phyloP scores from a whole-genome alignment of 2,329 filamentous ascomycete species.

The Periconia macrospinosa region DNA sequence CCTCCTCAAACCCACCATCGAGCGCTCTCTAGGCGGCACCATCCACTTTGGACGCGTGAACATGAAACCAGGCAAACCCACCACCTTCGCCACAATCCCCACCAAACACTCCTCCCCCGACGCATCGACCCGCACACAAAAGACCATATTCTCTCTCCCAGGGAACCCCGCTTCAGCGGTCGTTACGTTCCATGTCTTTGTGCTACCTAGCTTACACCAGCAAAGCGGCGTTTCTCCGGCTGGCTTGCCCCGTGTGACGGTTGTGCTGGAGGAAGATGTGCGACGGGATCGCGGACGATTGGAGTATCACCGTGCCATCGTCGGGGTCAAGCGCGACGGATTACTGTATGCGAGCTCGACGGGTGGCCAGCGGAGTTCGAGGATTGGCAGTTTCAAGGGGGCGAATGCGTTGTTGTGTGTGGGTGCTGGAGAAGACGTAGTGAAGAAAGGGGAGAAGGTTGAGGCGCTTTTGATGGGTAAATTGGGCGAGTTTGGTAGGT shows the following conservation, averaged over 20 bases:
- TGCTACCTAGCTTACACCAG: conserved; percentile 82
- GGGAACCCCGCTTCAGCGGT: conserved; percentile 93
- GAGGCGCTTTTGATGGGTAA: conserved; percentile 77
- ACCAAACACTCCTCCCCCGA: conserved; percentile 54
- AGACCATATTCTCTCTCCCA: conserved; percentile 84
- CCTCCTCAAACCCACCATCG: conserved; percentile 93
- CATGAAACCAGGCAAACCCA: conserved; percentile 98
- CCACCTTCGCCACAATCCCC: conserved; percentile 89
- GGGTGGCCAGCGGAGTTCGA: conserved; percentile 85
- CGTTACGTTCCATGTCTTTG: conserved; percentile 92
- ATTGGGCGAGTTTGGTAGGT: conserved; percentile 12
- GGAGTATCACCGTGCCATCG: conserved; percentile 87
- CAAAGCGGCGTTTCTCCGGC: conserved; percentile 67
- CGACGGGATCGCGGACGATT: conserved; percentile 72
- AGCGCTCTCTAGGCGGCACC: conserved; percentile 82
- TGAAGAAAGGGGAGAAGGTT: conserved; percentile 70
- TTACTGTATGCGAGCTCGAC: conserved; percentile 76
- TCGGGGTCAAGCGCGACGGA: conserved; percentile 67
- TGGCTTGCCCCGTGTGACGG: conserved; percentile 73
- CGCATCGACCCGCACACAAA: conserved; percentile 58
- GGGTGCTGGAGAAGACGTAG: conserved; percentile 64
- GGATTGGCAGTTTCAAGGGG: conserved; percentile 82
- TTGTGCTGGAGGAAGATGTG: conserved; percentile 72
- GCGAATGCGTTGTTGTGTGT: conserved; percentile 86
- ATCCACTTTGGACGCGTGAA: conserved; percentile 95